Evolutionary conservation across 192 early-diverging fungal species (phyloP).

Genomic region (Linderina pennispora): DNA sequence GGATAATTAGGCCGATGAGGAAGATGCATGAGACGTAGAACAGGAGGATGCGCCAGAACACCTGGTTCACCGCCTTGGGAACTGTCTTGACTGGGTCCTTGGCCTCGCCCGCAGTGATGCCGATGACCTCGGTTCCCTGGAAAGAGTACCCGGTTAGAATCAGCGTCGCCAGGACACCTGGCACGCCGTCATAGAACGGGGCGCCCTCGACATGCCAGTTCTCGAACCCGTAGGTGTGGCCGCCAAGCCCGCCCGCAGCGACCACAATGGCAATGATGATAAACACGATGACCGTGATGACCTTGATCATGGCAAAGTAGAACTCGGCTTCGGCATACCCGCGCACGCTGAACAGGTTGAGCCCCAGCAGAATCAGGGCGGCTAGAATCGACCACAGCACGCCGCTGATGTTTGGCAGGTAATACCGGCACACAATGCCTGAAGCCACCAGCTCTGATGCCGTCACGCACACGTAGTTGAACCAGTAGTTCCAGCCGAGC

Average conservation of each 20-base stretch:
- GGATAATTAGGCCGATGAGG: constrained; percentile 66
- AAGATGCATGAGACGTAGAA: constrained; percentile 62
- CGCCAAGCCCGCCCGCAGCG: constrained; percentile 46
- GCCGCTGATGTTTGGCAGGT: constrained; percentile 9
- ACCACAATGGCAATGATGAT: constrained; percentile 64
- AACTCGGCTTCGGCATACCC: constrained; percentile 78
- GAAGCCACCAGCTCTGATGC: constrained; percentile 64
- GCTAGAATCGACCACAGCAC: constrained; percentile 23
- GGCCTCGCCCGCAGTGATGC: constrained; percentile 75
- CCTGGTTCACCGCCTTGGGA: constrained; percentile 51
- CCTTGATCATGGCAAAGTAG: constrained; percentile 67
- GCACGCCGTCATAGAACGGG: constrained; percentile 46
- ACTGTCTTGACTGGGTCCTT: constrained; percentile 61
- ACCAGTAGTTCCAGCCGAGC: constrained; percentile 53
- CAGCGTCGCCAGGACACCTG: constrained; percentile 51
- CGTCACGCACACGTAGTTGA: constrained; percentile 50
- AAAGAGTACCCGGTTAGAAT: constrained; percentile 65
- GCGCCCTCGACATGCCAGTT: constrained; percentile 53
- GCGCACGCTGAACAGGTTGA: constrained; percentile 59
- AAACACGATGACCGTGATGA: constrained; percentile 61
- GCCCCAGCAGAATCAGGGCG: constrained; percentile 49
- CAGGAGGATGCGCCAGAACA: constrained; percentile 68
- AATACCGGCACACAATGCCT: constrained; percentile 63
- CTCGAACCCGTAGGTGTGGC: constrained; percentile 45
- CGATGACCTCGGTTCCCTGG: constrained; percentile 73